phyloP scores from a whole-genome alignment of 192 early-diverging fungal species.

The Coemansia sp. region DNA sequence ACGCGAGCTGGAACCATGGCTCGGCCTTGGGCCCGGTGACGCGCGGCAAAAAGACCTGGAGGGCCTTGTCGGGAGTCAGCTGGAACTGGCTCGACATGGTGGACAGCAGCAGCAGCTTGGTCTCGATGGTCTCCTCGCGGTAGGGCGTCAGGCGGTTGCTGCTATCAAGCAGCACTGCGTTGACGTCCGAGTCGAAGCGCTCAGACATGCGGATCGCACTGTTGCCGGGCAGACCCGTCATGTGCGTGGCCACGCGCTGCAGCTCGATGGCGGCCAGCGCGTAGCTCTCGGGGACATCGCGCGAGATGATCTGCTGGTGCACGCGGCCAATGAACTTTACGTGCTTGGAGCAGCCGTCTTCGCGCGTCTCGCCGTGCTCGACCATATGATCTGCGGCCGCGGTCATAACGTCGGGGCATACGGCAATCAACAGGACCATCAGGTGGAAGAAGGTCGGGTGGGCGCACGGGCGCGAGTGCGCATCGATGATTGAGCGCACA shows the following conservation, averaged over 20 bases:
- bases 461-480: slow-evolving; percentile 55
- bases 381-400: slow-evolving; percentile 48
- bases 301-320: slow-evolving; percentile 32
- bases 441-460: slow-evolving; percentile 80
- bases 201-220: slow-evolving; percentile 29
- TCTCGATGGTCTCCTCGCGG: slow-evolving; percentile 65
- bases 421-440: slow-evolving; percentile 73
- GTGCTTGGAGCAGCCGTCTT: slow-evolving; percentile 40
- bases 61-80: slow-evolving; percentile 65
- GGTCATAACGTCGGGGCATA: slow-evolving; percentile 70
- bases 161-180: slow-evolving; percentile 39
- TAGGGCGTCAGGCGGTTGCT: slow-evolving; percentile 39
- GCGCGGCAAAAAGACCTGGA: slow-evolving; percentile 65
- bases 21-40: slow-evolving; percentile 65
- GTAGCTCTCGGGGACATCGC: slow-evolving; percentile 38
- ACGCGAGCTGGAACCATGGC: slow-evolving; percentile 70
- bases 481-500: slow-evolving; percentile 49
- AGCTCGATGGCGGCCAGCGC: slow-evolving; percentile 35
- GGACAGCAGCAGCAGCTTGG: slow-evolving; percentile 63
- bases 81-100: slow-evolving; percentile 74
- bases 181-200: slow-evolving; percentile 37
- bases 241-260: slow-evolving; percentile 23
- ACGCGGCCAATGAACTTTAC: slow-evolving; percentile 29
- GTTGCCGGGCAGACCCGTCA: slow-evolving; percentile 42
- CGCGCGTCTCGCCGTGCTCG: slow-evolving; percentile 52